Evolutionary conservation across 2,329 filamentous ascomycete species (phyloP).

Genomic region (Xylaria sp.): DNA sequence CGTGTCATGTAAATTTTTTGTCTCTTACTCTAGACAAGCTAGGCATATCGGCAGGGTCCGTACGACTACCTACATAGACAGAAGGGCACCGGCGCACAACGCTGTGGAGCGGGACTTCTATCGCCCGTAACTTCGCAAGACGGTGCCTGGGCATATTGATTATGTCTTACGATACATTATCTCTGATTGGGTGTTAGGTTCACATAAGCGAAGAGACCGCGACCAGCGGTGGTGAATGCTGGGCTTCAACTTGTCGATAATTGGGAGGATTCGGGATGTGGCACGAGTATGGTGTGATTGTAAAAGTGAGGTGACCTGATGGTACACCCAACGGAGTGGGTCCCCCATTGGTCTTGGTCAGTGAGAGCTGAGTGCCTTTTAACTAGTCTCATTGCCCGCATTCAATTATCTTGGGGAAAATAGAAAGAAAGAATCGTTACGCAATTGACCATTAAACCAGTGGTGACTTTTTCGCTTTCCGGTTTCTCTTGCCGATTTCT

Average conservation of each 20-base stretch:
- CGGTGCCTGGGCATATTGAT: slow-evolving; percentile 7
- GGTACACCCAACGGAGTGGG: slow-evolving; percentile 22
- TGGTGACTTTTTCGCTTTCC: slow-evolving; percentile 5
- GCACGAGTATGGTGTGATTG: slow-evolving; percentile 31
- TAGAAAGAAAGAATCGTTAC: not conserved
- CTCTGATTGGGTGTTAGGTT: not conserved
- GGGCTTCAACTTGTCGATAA: not conserved
- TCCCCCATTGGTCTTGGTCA: not conserved
- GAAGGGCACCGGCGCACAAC: not conserved
- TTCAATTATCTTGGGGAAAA: not conserved
- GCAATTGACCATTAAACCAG: not conserved
- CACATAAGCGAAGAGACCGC: not conserved
- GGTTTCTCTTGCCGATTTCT: not conserved
- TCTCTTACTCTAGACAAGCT: not conserved
- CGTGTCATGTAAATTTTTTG: not conserved
- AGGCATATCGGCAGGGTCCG: slow-evolving; percentile 21
- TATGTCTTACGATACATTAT: not conserved
- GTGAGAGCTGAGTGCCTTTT: not conserved
- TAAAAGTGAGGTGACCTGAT: slow-evolving; percentile 30
- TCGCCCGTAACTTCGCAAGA: slow-evolving; percentile 5
- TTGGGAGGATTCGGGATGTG: slow-evolving; percentile 28
- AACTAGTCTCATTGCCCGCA: not conserved
- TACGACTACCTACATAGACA: slow-evolving; percentile 5
- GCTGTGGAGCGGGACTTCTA: slow-evolving; percentile 11
- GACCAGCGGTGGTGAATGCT: not conserved